Evolutionary conservation across 2,329 filamentous ascomycete genomes (phyloP).

Genomic region (Plenodomus tracheiphilus): DNA sequence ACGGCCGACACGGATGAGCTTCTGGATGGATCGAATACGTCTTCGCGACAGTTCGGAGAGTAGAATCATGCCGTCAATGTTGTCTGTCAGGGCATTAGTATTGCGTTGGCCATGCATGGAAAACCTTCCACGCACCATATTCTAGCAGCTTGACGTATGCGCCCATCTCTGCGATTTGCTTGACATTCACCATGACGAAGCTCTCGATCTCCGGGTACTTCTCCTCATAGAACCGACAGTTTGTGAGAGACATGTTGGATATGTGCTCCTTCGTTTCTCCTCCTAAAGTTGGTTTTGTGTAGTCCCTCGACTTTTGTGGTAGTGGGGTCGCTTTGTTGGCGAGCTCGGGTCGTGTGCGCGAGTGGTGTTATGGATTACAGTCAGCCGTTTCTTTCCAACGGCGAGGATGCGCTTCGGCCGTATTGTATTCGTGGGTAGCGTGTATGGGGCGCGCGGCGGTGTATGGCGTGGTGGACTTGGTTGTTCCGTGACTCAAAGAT

Average conservation of each 20-base stretch:
- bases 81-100: slow-evolving; percentile 60
- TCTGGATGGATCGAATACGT: slow-evolving; percentile 98
- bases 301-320: slow-evolving; percentile 11
- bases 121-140: slow-evolving; percentile 57
- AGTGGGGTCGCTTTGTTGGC: background rate
- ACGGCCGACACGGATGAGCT: slow-evolving; percentile 95
- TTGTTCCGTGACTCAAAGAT: slow-evolving; percentile 29
- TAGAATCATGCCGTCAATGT: slow-evolving; percentile 99
- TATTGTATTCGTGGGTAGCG: slow-evolving; percentile 2
- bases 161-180: slow-evolving; percentile 99
- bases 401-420: background rate
- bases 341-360: background rate
- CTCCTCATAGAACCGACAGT: slow-evolving; percentile 97
- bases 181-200: slow-evolving; percentile 99
- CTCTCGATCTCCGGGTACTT: slow-evolving; percentile 98
- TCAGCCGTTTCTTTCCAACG: background rate
- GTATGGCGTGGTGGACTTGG: background rate
- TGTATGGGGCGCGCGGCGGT: background rate
- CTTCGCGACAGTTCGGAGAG: slow-evolving; percentile 95
- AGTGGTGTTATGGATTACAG: background rate
- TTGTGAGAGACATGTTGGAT: slow-evolving; percentile 85
- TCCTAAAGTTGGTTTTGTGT: slow-evolving; percentile 6
- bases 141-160: slow-evolving; percentile 99
- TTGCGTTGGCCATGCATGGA: background rate
- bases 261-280: slow-evolving; percentile 11